phyloP scores from a whole-genome alignment of 768 basidiomycete species.

The Trametes elegans region DNA sequence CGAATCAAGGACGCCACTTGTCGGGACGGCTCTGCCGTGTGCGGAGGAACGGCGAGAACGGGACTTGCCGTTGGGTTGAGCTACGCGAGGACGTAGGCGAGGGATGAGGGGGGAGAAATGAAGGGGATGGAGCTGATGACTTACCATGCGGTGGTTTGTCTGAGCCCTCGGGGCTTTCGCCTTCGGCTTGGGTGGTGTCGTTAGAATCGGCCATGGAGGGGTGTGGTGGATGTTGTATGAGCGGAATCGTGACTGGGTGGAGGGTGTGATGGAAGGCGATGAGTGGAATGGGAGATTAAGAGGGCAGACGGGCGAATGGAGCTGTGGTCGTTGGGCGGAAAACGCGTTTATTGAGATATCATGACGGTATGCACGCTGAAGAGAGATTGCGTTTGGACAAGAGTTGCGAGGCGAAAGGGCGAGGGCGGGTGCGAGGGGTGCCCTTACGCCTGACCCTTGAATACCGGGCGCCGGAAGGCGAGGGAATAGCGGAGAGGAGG shows the following conservation, averaged over 20 bases:
- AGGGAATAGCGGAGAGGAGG: conserved; percentile 5
- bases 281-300: conserved; percentile 8
- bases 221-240: conserved; percentile 19
- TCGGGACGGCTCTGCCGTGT: conserved; percentile 8
- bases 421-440: conserved; percentile 22
- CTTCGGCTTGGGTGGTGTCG: conserved; percentile 52
- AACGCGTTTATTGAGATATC: conserved; percentile 35
- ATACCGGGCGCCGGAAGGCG: conserved; percentile 17
- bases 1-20: conserved; percentile 20
- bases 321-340: conserved; percentile 22
- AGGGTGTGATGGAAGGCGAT: conserved; percentile 21
- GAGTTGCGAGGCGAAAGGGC: conserved; percentile 24
- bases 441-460: conserved; percentile 29
- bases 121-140: conserved; percentile 4
- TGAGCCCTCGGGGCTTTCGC: conserved; percentile 54
- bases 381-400: conserved; percentile 5
- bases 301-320: conserved; percentile 12
- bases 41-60: conserved; percentile 19
- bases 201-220: conserved; percentile 40
- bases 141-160: conserved; percentile 53
- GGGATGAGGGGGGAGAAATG: conserved; percentile 1
- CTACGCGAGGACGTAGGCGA: conserved; percentile 7
- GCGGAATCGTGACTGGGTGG: conserved; percentile 11
- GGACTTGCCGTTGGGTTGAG: conserved; percentile 22
- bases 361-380: conserved; percentile 35